phyloP scores from a whole-genome alignment of 768 basidiomycete genomes.

The Ramaria sp. region DNA sequence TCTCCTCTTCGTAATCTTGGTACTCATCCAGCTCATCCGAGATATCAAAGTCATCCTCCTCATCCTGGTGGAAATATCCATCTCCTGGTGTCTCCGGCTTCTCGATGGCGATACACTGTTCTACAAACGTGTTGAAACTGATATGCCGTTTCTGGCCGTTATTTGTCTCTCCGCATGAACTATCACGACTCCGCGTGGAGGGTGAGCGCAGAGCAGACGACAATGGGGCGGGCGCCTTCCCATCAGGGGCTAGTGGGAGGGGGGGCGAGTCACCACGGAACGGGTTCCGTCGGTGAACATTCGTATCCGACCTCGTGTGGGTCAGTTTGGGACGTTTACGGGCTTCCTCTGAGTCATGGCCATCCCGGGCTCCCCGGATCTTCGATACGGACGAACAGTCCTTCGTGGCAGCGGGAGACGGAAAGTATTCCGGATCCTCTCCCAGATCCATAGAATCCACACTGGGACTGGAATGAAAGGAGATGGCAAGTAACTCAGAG shows the following conservation, averaged over 20 bases:
- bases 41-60: constrained; percentile 11
- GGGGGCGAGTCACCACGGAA: constrained; percentile 65
- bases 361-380: constrained; percentile 15
- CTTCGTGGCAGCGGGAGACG: constrained; percentile 20
- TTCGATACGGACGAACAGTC: constrained; percentile 42
- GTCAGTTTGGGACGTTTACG: constrained; percentile 44
- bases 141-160: constrained; percentile 64
- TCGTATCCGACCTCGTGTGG: constrained; percentile 85
- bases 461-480: constrained; percentile 54
- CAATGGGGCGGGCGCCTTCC: constrained; percentile 13
- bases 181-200: constrained; percentile 1
- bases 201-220: neutral
- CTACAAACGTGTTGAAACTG: constrained; percentile 95
- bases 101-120: constrained; percentile 89
- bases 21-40: constrained; percentile 14
- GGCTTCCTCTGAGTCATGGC: constrained; percentile 10
- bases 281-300: constrained; percentile 49
- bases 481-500: constrained; percentile 74
- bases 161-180: constrained; percentile 2
- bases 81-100: constrained; percentile 38
- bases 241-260: constrained; percentile 31
- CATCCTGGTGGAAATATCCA: constrained; percentile 19
- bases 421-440: constrained; percentile 14
- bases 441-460: constrained; percentile 25
- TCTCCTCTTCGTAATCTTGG: constrained; percentile 16